These are phyloP conservation scores for Neofusicoccum sp. DNA, from an alignment of 2,329 filamentous ascomycete genomes.

Conservation along the genomic window DNA sequence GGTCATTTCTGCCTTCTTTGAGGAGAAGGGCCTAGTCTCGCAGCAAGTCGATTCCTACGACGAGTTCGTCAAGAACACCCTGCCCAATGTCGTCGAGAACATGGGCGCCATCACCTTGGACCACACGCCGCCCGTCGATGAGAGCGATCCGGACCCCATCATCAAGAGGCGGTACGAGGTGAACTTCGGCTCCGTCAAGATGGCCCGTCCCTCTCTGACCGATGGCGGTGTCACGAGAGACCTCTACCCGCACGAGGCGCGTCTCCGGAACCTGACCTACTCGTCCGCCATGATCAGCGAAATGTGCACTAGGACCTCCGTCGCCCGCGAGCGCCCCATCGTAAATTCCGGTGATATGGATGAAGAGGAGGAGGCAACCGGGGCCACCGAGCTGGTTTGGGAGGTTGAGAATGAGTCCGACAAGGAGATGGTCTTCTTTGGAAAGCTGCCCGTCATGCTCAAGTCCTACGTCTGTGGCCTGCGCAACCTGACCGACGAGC, in stretches of 20 bases:
- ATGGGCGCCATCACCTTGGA: constrained; percentile 91
- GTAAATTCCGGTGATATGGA: constrained; percentile 64
- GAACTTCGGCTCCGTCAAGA: constrained; percentile 85
- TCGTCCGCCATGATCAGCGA: constrained; percentile 86
- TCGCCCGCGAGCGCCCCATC: constrained; percentile 74
- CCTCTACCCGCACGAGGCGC: constrained; percentile 90
- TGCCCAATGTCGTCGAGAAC: constrained; percentile 92
- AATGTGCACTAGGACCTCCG: constrained; percentile 79
- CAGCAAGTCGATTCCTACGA: constrained; percentile 99
- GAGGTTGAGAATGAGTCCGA: constrained; percentile 49
- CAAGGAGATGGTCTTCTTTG: constrained; percentile 76
- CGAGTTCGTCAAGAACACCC: constrained; percentile 90
- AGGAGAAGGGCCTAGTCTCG: constrained; percentile 90
- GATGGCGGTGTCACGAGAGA: constrained; percentile 85
- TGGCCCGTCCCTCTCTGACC: constrained; percentile 85
- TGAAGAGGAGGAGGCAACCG: constrained; percentile 48
- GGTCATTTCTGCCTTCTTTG: constrained; percentile 96
- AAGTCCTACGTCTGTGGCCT: constrained; percentile 95
- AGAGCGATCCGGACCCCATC: constrained; percentile 71
- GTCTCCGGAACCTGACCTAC: constrained; percentile 93
- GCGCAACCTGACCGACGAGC: constrained; percentile 77
- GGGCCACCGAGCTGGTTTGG: constrained; percentile 43
- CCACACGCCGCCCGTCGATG: constrained; percentile 76
- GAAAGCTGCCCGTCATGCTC: constrained; percentile 95
- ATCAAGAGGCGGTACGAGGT: constrained; percentile 91